Evolutionary conservation across 768 basidiomycete genomes (phyloP), one percentile per base, ranked within the genome.

Genomic region (Coprinopsis sp.): DNA sequence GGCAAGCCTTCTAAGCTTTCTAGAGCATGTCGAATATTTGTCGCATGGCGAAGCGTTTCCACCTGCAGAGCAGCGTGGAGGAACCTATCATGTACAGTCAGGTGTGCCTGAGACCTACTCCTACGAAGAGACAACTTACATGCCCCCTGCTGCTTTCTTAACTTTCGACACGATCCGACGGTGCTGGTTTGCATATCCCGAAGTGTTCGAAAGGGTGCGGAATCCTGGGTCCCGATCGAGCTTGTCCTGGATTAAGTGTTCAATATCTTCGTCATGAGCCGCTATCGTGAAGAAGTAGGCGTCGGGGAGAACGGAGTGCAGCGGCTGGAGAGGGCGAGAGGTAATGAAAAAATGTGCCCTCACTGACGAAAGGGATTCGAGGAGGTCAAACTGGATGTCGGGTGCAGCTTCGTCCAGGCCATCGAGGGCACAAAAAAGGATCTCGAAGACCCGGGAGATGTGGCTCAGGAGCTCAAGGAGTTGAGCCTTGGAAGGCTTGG

Each of bases 221-320:
- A n/a, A n/a, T n/a, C n/a, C n/a, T 10, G 44, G 44, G n/a, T 22
- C 37, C 23, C 22, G 18, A 3, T 7, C 33, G 33, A 45, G 21
- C 22, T 36, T 34, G 18, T 45, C 19, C 33, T 36, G 18, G 12
- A 45, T 24, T 10, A 45, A 45, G 3, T 34, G 16, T 6, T 24
- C 29, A 19, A 45, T 34, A 24, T 45, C 44, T 34, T 37, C 22
- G 33, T 45, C 33, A 14, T 22, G 33, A 23, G 33, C 44, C n/a
- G 21, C 22, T n/a, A 45, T 36, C 6, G 6, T 7, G 38, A 39
- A 22, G 38, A 39, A 39, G 11, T 11, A 13, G 22, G 38, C 38
- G 5, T 24, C 8, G 38, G 38, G 38, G 25, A 39, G 4, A 8
- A 19, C 4, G 6, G 6, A 5, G 19, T 39, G 6, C 8, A 39